Evolutionary conservation across 1,139 yeast genomes (phyloP).

Genomic region (Magnusiomyces sp.): DNA sequence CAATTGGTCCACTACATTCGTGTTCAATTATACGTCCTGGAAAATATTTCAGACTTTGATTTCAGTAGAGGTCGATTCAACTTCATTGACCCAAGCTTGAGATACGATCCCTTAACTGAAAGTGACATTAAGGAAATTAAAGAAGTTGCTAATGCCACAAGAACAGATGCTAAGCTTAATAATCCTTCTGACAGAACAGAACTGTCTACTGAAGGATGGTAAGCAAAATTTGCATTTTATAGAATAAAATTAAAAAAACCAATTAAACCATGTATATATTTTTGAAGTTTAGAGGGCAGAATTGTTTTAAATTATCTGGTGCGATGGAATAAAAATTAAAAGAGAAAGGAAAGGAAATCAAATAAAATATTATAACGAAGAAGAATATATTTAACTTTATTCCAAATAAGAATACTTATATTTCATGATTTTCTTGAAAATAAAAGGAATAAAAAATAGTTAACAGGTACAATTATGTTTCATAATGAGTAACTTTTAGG

Average conservation of each 20-base stretch:
- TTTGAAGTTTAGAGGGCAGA: background rate
- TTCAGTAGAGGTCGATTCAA: conserved; percentile 84
- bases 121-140: conserved; percentile 17
- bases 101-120: conserved; percentile 59
- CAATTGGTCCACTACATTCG: conserved; percentile 82
- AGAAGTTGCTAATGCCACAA: conserved; percentile 14
- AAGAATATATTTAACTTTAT: background rate
- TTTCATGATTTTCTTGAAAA: background rate
- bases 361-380: no score
- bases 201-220: conserved; percentile 20
- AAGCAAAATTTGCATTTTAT: background rate
- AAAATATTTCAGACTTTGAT: conserved; percentile 79
- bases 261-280: conserved; percentile 1
- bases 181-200: conserved; percentile 17
- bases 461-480: background rate
- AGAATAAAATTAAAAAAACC: background rate
- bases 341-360: no score
- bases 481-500: background rate
- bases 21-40: conserved; percentile 78
- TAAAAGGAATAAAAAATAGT: background rate
- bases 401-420: background rate
- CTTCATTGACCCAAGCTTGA: conserved; percentile 78
- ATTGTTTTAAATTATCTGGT: no score
- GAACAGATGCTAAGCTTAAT: conserved; percentile 12
- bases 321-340: no score